A percentile compares a stretch with the other conserved stretches of the same genome.
Conservation (phyloP, 805 yeast genomes). For the Metschnikowia orientalis region DNA sequence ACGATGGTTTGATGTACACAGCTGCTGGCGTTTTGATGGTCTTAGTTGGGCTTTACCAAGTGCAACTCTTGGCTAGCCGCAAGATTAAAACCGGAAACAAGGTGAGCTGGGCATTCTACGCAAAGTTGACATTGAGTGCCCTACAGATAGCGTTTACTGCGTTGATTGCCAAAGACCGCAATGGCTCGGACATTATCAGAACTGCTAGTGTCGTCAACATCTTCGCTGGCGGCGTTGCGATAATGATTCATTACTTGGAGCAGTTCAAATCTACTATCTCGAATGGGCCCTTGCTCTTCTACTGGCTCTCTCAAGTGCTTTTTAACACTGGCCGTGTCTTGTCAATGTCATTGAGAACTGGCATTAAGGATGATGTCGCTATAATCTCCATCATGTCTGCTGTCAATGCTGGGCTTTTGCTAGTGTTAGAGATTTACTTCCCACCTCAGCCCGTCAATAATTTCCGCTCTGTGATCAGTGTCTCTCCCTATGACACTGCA, state of each 20-base stretch:
- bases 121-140: slow-evolving; percentile 37
- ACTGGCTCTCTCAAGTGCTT: slow-evolving; percentile 62
- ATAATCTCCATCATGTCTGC: slow-evolving; percentile 29
- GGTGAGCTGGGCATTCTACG: slow-evolving; percentile 36
- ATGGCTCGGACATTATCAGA: slow-evolving; percentile 20
- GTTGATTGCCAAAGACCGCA: slow-evolving; percentile 15
- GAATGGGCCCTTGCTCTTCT: slow-evolving; percentile 62
- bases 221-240: slow-evolving; percentile 47
- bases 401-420: slow-evolving; percentile 38
- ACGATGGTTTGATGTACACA: slow-evolving; percentile 48
- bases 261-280: slow-evolving; percentile 63
- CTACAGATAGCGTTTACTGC: slow-evolving; percentile 38
- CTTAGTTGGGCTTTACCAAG: slow-evolving; percentile 37
- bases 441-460: slow-evolving; percentile 26
- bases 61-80: slow-evolving; percentile 27
- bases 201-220: slow-evolving; percentile 27
- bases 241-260: slow-evolving; percentile 64
- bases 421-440: slow-evolving; percentile 40
- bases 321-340: slow-evolving; percentile 44
- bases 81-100: slow-evolving; percentile 31
- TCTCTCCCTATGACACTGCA: slow-evolving; percentile 18
- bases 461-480: slow-evolving; percentile 4
- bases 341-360: slow-evolving; percentile 37
- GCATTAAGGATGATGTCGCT: slow-evolving; percentile 18
- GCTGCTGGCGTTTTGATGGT: slow-evolving; percentile 40